Conservation (phyloP, 768 basidiomycete genomes). For the Filobasidium floriforme region DNA sequence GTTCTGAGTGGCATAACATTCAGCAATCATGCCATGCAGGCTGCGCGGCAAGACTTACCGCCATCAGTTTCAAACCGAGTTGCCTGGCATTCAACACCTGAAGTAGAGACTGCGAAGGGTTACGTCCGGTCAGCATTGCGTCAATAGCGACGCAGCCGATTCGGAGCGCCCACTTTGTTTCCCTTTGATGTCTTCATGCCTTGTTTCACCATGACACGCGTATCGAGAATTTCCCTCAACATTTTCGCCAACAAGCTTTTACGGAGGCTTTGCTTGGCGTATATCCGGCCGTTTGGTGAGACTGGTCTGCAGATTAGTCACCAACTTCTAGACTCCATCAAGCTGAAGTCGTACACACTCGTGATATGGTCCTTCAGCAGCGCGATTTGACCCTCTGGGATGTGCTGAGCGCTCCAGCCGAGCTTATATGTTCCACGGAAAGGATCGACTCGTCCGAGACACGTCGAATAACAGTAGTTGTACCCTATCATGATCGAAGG, state of each 20-base stretch:
- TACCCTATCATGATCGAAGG: constrained; percentile 98
- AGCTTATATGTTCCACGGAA: constrained; percentile 84
- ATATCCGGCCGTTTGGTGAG: constrained; percentile 90
- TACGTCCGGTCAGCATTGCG: not conserved
- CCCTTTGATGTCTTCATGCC: constrained; percentile 75
- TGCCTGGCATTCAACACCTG: constrained; percentile 83
- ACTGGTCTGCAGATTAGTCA: constrained; percentile 51
- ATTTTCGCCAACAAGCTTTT: constrained; percentile 81
- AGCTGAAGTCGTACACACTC: constrained; percentile 49
- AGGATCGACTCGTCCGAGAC: constrained; percentile 75
- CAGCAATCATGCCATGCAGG: too few relatives aligned
- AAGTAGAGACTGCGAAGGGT: constrained; percentile 55
- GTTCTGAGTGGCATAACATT: constrained; percentile 32
- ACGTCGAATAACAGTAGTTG: constrained; percentile 81
- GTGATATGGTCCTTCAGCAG: constrained; percentile 68
- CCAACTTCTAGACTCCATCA: not conserved
- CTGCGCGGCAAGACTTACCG: constrained; percentile 55
- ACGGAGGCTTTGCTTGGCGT: constrained; percentile 74
- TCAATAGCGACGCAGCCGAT: constrained; percentile 9
- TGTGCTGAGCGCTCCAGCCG: constrained; percentile 66
- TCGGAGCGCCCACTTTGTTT: constrained; percentile 69
- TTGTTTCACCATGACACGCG: constrained; percentile 95
- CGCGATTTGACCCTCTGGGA: constrained; percentile 61
- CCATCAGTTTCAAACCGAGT: constrained; percentile 83
- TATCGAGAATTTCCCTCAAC: constrained; percentile 85